Base-by-base conservation (phyloP, 805 yeast genomes). In the Grigorovia transvaalensis region DNA sequence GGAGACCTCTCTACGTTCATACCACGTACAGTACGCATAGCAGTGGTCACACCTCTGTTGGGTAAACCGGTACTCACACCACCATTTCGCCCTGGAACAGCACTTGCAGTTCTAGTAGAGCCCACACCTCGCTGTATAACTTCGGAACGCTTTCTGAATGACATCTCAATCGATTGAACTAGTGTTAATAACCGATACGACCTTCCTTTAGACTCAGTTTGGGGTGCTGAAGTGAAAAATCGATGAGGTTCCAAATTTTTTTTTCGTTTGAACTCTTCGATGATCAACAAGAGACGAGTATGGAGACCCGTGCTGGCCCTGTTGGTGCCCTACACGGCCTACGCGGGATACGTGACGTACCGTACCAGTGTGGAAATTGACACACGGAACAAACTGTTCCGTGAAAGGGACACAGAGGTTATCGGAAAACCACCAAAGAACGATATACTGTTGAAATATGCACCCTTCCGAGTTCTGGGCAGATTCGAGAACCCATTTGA, bases 401-500 rank as follows among this genome's bases (percentile, higher is more conserved):
- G 27, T 23, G 27, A 23, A 23, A 23, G 27, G 27, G 38, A 33
- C 15, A 2, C 11, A 8, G 15, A 44, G 44, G 51, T 27, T 47
- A 50, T 27, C 49, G 52, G 20, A 53, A 62, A 35, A 61, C 59
- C 50, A 45, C 56, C 55, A 51, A 46, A 57, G 51, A 44, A 58
- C 57, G 64, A 55, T 11, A 56, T 70, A 15, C 46, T 66, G 47
- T 46, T 53, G 47, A 72, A 74, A 56, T 81, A 72, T 55, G 67
- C 71, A 2, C 71, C 80, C 2, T 59, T 82, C 53, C 70, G 71
- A n/a, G 70, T 88, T 1, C 76, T 78, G 18, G 96, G 97, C 9
- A 73, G 89, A 58, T 91, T 79, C 69, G 93, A 88, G 53, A 91
- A 91, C 61, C 98, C 98, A 1, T 91, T 91, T 64, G 76, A 77